Conservation (phyloP, 805 yeast genomes). For the Ogataea paraovalis region DNA sequence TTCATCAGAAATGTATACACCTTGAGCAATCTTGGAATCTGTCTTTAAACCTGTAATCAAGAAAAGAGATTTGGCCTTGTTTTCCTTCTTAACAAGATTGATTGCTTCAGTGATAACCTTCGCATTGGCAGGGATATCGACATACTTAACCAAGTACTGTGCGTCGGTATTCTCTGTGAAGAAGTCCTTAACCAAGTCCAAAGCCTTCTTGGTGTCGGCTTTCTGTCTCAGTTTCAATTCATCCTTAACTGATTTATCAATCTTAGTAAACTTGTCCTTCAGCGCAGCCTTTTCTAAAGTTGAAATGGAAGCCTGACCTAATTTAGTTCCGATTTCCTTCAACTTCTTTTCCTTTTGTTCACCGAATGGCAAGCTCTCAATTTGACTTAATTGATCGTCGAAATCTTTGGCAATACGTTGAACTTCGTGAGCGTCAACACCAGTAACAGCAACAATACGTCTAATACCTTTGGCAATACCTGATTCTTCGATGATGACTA, state of each 20-base stretch:
- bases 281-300: conserved; percentile 75
- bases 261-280: conserved; percentile 66
- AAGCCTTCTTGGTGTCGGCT: conserved; percentile 76
- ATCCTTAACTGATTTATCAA: conserved; percentile 86
- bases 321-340: conserved; percentile 78
- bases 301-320: conserved; percentile 79
- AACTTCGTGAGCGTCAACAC: conserved; percentile 83
- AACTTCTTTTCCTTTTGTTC: conserved; percentile 74
- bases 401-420: conserved; percentile 80
- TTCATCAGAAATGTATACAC: conserved; percentile 77
- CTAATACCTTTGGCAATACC: conserved; percentile 99
- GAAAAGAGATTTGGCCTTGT: conserved; percentile 71
- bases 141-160: conserved; percentile 60
- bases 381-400: conserved; percentile 52
- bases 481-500: conserved; percentile 86
- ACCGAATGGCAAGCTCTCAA: conserved; percentile 65
- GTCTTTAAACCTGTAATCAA: conserved; percentile 63
- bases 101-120: conserved; percentile 94
- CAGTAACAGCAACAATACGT: conserved; percentile 96
- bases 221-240: conserved; percentile 84
- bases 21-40: conserved; percentile 85
- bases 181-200: conserved; percentile 71
- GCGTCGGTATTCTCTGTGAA: conserved; percentile 53
- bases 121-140: conserved; percentile 75
- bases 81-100: conserved; percentile 72